A percentile compares a stretch with the other conserved stretches of the same genome.
Conservation (phyloP, 352 stramenopile genomes). For the Phytophthora crassamura region DNA sequence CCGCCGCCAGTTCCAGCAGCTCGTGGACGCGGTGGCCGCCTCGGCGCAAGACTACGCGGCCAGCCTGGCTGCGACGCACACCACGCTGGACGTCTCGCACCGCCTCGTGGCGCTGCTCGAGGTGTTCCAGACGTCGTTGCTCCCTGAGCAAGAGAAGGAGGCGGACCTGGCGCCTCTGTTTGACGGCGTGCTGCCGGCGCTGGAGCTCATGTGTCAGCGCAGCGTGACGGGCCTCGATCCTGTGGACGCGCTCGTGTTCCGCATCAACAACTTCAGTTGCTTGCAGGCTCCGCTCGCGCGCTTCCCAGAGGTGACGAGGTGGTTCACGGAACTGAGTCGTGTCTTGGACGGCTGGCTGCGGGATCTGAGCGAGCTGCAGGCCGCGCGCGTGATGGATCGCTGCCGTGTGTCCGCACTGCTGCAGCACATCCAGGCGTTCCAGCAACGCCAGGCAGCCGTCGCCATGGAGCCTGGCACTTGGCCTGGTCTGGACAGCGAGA, state of each 20-base stretch:
- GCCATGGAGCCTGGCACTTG: conserved; percentile 8
- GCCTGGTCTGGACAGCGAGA: conserved; percentile 50
- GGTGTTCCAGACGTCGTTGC: conserved; percentile 64
- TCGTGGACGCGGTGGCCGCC: conserved; percentile 52
- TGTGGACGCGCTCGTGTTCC: conserved; percentile 68
- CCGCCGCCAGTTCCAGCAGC: conserved; percentile 55
- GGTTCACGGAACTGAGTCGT: conserved; percentile 37
- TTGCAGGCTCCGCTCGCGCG: conserved; percentile 51
- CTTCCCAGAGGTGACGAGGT: conserved; percentile 54
- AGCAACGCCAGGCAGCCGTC: conserved; percentile 33
- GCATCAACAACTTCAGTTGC: conserved; percentile 79
- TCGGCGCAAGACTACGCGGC: conserved; percentile 69
- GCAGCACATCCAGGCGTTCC: conserved; percentile 45
- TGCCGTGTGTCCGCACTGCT: conserved; percentile 48
- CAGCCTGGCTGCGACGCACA: conserved; percentile 63
- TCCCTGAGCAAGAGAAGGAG: conserved; percentile 59
- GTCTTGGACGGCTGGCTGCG: conserved; percentile 48
- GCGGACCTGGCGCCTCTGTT: conserved; percentile 61
- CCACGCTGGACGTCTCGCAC: conserved; percentile 63
- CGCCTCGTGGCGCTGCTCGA: conserved; percentile 63
- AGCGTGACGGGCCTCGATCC: conserved; percentile 45
- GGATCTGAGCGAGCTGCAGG: conserved; percentile 56
- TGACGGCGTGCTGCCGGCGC: conserved; percentile 51
- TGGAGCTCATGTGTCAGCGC: conserved; percentile 60
- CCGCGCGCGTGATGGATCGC: conserved; percentile 54